Evolutionary conservation across 441 rosid genomes (phyloP), one percentile per base, ranked within the genome.

Genomic region (Daphne laureola): DNA sequence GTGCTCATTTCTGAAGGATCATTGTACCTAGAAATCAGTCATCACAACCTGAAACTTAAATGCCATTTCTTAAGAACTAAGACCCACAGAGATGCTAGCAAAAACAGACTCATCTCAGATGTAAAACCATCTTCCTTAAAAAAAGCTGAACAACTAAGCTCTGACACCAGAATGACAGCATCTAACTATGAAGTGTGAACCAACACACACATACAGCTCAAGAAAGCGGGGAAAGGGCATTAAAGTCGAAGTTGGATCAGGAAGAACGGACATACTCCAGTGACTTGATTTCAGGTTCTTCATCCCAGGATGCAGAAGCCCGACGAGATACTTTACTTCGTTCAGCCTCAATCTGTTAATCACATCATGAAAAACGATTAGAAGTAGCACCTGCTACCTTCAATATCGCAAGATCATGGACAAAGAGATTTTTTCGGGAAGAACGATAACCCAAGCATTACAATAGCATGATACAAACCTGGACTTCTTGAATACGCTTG

Each of bases 201-300:
- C 49, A 5, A 50, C 17, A 27, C 43, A 58, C 51, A 59, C 53
- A 47, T 41, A 52, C 53, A 62, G 49, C 48, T 62, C 56, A 43
- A 56, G 50, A 48, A 47, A 58, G 36, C 36, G 7, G 14, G 13
- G 21, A 17, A 43, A 15, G 43, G 42, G 50, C 9, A 5, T 5
- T 5, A 9, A 9, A 5, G 35, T n/a, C 46, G 18, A 44, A 47
- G 23, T 51, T 43, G 21, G 46, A 31, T 25, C 3, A 1, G 18
- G 46, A 59, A 36, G 48, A 74, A 56, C 46, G 12, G 47, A 67
- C 95, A 47, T 85, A 94, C 99, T 90, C 99, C 2, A 90, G 96
- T 49, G 81, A 82, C 79, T 78, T 94, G 72, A 94, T 79, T 78
- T 94, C 97, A 46, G 90, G 43, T 52, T 90, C 96, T 67, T 94